Base-by-base conservation (phyloP, 176 grass and related monocot species). In the Tuctoria greenei region DNA sequence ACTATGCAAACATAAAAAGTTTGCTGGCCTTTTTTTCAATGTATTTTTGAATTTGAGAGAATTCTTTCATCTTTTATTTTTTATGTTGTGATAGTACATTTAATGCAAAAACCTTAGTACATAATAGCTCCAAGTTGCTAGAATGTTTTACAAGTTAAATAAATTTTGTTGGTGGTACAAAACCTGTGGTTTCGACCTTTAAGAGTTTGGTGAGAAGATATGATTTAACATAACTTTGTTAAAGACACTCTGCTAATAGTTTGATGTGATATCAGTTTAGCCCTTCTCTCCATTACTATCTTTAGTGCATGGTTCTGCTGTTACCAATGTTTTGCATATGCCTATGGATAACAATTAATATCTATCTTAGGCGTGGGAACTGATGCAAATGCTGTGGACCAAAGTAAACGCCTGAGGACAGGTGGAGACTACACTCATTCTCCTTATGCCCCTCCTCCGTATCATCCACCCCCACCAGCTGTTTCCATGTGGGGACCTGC, bases 401-500 rank as follows among this genome's bases (percentile, higher is more conserved):
- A 91, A 88, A 99, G 96, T 70, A 99, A 99, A 74, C 89, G 92
- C 60, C 46, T 90, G 57, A 89, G 89, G 52, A 95, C 87, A 72
- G 96, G 89, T 82, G 92, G 92, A 56, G 92, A 99, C 56, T 99
- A 95, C 73, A 82, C 84, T 75, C 87, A 87, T 72, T 79, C 87
- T 76, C 80, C 84, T n/a, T 95, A 95, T 90, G 86, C 91, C 61
- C 79, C 79, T 36, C 90, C 94, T 69, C 83, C 84, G 11, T 99
- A 92, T 86, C 96, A 99, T 82, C 89, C 87, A 54, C 84, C 91
- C 10, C 89, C 92, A 42, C 67, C 96, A 67, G 77, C 96, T 64
- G 87, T 91, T 75, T 88, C 96, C 78, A 79, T 95, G 77, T 99
- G 96, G 95, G 91, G 91, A 67, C 79, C 81, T 47, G 50, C 89